phyloP scores from a whole-genome alignment of 2,329 filamentous ascomycete genomes.

The Byssochlamys sp. region DNA sequence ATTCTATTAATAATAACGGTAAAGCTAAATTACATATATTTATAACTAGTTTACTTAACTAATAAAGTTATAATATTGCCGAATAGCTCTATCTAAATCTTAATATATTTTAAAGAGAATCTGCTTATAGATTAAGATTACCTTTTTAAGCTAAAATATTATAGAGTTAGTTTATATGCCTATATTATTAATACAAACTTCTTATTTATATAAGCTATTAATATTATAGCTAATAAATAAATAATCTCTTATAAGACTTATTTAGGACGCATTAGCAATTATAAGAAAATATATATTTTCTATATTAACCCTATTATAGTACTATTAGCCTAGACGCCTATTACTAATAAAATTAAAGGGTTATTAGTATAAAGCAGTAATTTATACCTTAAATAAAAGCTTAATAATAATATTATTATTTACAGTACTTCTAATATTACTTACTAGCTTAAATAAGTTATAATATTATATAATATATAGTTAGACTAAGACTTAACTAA shows the following conservation, averaged over 20 bases:
- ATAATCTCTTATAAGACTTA: neutral
- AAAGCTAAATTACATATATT: neutral
- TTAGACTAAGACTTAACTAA: neutral
- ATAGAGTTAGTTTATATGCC: neutral
- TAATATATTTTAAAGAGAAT: neutral
- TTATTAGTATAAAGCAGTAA: neutral
- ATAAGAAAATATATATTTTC: neutral
- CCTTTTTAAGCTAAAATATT: neutral
- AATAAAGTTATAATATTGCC: neutral
- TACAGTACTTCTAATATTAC: neutral
- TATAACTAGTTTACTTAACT: neutral
- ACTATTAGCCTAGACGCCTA: neutral
- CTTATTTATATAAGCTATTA: neutral
- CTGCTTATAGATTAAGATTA: neutral
- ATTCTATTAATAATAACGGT: neutral
- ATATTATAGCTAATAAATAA: neutral
- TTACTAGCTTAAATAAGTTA: neutral
- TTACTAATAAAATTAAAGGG: neutral
- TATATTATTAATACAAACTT: neutral
- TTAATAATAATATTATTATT: neutral
- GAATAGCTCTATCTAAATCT: neutral
- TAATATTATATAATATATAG: neutral
- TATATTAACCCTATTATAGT: neutral
- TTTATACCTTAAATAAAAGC: neutral
- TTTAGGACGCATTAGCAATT: neutral